Percentiles rank a stretch among this genome's conserved stretches.
Conservation (phyloP, 306 rosid genomes). For the Lithocarpus polystachyus region DNA sequence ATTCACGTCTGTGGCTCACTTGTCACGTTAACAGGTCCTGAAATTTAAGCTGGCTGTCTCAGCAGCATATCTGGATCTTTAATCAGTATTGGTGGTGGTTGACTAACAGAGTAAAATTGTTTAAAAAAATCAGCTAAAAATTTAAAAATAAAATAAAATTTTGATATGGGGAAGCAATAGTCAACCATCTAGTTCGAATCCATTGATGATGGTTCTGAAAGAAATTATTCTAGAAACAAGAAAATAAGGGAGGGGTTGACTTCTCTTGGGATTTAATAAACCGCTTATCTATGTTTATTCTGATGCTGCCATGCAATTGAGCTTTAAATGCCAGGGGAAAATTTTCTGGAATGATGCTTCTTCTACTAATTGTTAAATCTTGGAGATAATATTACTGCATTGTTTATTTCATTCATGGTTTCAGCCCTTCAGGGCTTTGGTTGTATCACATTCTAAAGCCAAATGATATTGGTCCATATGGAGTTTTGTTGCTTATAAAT, state of each 20-base stretch:
- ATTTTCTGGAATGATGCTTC: background rate
- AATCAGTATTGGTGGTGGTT: conserved; percentile 1
- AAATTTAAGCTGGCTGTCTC: too few species aligned
- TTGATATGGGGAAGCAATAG: background rate
- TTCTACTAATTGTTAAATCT: background rate
- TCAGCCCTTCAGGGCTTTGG: background rate
- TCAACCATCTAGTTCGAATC: background rate
- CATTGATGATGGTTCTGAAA: conserved; percentile 1
- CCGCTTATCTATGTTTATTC: conserved; percentile 7
- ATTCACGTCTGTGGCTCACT: background rate
- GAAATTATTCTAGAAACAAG: background rate
- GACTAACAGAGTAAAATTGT: conserved; percentile 5
- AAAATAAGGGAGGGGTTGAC: background rate
- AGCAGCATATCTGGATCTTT: background rate
- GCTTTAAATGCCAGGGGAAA: background rate
- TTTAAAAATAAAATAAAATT: too few species aligned
- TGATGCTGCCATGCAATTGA: background rate
- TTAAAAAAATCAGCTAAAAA: too few species aligned
- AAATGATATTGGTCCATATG: background rate
- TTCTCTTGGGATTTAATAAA: conserved; percentile 2
- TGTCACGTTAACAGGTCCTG: background rate
- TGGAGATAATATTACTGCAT: background rate
- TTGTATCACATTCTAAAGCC: background rate
- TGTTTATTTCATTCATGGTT: background rate
- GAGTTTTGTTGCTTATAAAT: too few species aligned